phyloP scores from a whole-genome alignment of 2,329 filamentous ascomycete genomes.

The Fusarium sp. region DNA sequence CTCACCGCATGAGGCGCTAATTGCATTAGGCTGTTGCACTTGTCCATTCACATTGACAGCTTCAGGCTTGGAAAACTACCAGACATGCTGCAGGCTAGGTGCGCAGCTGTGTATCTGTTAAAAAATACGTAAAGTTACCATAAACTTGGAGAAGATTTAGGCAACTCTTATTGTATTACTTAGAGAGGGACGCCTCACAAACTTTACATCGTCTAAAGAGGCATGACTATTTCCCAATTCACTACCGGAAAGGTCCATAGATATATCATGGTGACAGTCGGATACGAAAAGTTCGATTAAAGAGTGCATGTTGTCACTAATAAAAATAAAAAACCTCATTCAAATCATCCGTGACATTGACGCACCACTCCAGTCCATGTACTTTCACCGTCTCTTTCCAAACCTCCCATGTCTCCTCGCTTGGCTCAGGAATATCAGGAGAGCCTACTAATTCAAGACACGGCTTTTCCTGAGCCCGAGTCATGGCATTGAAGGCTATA shows the following conservation, averaged over 20 bases:
- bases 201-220: too few relatives aligned
- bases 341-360: neutral
- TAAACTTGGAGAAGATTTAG: too few relatives aligned
- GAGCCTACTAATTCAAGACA: constrained; percentile 5
- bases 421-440: neutral
- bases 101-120: too few relatives aligned
- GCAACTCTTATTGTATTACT: too few relatives aligned
- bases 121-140: too few relatives aligned
- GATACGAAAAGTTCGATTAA: too few relatives aligned
- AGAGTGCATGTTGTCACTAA: neutral
- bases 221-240: neutral
- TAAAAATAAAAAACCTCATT: neutral
- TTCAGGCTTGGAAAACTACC: neutral
- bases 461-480: neutral
- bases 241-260: neutral
- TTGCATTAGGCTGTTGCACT: too few relatives aligned
- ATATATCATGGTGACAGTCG: too few relatives aligned
- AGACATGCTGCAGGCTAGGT: too few relatives aligned
- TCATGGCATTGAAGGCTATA: neutral
- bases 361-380: neutral
- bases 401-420: neutral
- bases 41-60: neutral
- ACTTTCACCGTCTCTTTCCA: neutral
- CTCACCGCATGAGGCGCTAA: neutral
- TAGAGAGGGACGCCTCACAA: too few relatives aligned